Evolutionary conservation across 2,329 filamentous ascomycete species (phyloP), one percentile per base, ranked within the genome.

Genomic region (Fusarium cicatricum): DNA sequence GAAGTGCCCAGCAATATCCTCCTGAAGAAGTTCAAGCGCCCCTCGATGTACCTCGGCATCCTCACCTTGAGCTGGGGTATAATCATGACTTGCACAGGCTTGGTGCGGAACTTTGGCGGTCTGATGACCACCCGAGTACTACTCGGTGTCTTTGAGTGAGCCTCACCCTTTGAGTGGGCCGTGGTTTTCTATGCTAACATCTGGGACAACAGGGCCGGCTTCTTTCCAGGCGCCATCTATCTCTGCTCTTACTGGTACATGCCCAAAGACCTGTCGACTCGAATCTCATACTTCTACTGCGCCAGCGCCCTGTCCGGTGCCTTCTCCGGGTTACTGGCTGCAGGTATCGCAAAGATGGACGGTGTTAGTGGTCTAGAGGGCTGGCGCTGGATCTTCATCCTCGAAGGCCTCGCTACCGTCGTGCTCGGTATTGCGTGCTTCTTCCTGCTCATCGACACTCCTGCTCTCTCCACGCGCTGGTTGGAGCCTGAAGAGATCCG

Each of bases 201-300:
- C 0, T 5, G 23, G 3, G n/a, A 26, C 11, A 34, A 40, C 11
- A 67, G 65, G 29, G 84, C 89, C 3, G 89, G 89, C 2, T 79
- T 92, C 0, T 90, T 89, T 65, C 88, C 88, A 0, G 87, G 86
- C 3, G 83, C 91, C 3, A 88, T 88, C 54, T 92, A 90, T 70
- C 90, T 91, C 66, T 80, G 92, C 1, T 88, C 85, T 0, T 91
- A 88, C 68, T 94, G 90, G 90, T 94, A 93, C 64, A 87, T 85
- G 68, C 81, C 90, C 12, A 83, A 82, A 5, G 90, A 94, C 63
- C 86, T 92, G 31, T 90, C 89, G 26, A 81, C 90, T 11, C 83
- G 90, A 40, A 85, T 88, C 38, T 88, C 90, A 5, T 85, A 91
- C 40, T 92, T 93, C 77, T 93, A 92, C 77, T 90, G 88, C 1